Evolutionary conservation across 2,329 filamentous ascomycete species (phyloP).

Genomic region (Neofusicoccum parvum): DNA sequence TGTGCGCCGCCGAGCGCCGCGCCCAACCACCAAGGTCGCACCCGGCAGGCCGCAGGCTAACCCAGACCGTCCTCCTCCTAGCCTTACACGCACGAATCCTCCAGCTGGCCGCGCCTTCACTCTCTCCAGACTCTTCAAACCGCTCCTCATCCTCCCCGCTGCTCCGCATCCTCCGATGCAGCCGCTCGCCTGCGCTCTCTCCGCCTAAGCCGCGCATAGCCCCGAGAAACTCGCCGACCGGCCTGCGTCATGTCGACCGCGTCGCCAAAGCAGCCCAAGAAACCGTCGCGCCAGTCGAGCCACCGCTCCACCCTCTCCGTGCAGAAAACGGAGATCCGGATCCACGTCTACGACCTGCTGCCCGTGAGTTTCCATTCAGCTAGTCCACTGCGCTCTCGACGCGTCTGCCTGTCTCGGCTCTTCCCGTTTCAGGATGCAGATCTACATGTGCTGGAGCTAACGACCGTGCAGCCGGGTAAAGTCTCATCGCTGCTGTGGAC

Average conservation of each 20-base stretch:
- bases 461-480: constrained; percentile 62
- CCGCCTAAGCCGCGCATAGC: constrained; percentile 18
- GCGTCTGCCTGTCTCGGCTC: neutral
- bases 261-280: constrained; percentile 29
- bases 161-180: neutral
- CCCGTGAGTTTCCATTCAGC: constrained; percentile 53
- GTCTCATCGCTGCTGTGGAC: constrained; percentile 78
- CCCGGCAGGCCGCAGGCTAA: constrained; percentile 7
- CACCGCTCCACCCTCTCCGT: constrained; percentile 70
- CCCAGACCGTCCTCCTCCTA: constrained; percentile 17
- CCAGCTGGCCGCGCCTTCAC: neutral
- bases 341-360: constrained; percentile 77
- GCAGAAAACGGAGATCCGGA: constrained; percentile 72
- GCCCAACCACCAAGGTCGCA: constrained; percentile 19
- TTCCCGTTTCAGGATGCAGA: constrained; percentile 14
- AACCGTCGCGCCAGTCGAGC: constrained; percentile 29
- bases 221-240: constrained; percentile 18
- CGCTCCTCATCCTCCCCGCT: neutral
- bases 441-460: constrained; percentile 2
- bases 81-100: neutral
- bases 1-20: neutral
- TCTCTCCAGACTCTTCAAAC: neutral
- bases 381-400: neutral
- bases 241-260: constrained; percentile 15
- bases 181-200: neutral